Evolutionary conservation across 192 early-diverging fungal species (phyloP).

Genomic region (Gaertneriomyces semiglobifer): DNA sequence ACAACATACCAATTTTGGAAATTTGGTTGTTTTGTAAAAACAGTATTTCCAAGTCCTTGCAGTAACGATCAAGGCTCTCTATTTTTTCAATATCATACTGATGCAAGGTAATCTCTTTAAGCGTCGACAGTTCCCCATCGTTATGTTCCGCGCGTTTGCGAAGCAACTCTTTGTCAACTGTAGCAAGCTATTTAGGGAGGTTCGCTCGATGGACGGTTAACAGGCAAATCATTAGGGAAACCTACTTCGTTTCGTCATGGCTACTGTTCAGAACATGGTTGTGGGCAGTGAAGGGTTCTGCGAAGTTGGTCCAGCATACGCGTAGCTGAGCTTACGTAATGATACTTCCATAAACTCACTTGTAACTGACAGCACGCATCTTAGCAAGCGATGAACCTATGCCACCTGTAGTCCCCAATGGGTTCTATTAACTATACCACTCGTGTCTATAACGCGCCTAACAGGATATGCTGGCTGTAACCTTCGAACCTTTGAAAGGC

Average conservation of each 20-base stretch:
- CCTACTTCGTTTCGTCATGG: constrained; percentile 25
- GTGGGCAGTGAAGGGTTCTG: no score
- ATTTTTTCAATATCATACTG: constrained; percentile 65
- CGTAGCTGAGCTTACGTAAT: no score
- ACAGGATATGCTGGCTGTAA: no score
- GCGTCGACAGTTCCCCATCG: constrained; percentile 55
- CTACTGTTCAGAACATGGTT: not conserved
- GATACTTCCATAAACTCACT: no score
- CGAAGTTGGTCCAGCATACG: no score
- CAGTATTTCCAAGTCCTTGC: constrained; percentile 55
- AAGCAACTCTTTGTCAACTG: constrained; percentile 49
- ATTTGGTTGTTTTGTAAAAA: constrained; percentile 61
- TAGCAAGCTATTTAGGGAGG: not conserved
- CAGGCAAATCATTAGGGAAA: not conserved
- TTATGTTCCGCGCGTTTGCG: constrained; percentile 57
- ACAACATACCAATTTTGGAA: constrained; percentile 47
- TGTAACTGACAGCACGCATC: no score
- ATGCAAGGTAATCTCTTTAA: constrained; percentile 56
- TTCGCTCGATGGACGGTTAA: not conserved
- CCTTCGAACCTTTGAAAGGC: no score
- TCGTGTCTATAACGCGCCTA: no score
- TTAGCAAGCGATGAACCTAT: no score
- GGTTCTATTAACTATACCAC: no score
- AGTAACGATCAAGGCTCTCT: constrained; percentile 59
- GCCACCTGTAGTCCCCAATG: no score